Evolutionary conservation across 345 rosid genomes (phyloP).

Genomic region (Kandelia obovata): DNA sequence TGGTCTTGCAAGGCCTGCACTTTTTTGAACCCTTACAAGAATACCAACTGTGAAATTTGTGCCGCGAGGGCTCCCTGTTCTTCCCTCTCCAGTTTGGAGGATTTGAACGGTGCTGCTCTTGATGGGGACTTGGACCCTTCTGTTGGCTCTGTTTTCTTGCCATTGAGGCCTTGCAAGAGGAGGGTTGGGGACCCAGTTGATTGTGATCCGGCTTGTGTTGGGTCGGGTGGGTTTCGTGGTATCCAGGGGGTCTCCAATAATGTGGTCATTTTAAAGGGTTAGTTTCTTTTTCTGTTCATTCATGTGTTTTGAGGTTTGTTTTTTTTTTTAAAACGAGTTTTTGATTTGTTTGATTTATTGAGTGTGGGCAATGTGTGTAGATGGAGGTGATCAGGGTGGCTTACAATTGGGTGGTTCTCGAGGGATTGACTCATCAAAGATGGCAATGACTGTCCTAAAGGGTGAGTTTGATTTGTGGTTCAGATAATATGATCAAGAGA

Average conservation of each 20-base stretch:
- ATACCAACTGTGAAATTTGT: conserved; percentile 61
- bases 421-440: conserved; percentile 18
- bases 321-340: background rate
- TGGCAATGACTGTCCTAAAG: conserved; percentile 19
- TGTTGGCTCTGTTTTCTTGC: conserved; percentile 84
- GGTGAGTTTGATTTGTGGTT: conserved; percentile 2
- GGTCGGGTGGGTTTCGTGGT: conserved; percentile 26
- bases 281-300: background rate
- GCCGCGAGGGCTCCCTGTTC: conserved; percentile 47
- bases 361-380: conserved; percentile 3
- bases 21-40: conserved; percentile 70
- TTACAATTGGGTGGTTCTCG: conserved; percentile 20
- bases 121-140: conserved; percentile 44
- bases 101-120: conserved; percentile 40
- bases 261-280: conserved; percentile 38
- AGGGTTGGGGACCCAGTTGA: conserved; percentile 39
- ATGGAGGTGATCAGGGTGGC: background rate
- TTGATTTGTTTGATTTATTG: background rate
- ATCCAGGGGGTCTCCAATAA: conserved; percentile 25
- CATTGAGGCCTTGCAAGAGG: conserved; percentile 66
- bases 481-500: no score
- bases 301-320: background rate
- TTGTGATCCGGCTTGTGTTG: conserved; percentile 25
- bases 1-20: conserved; percentile 97
- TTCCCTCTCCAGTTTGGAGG: conserved; percentile 46